Evolutionary conservation across 179 eudicot species (phyloP).

Genomic region (Amaranthus tricolor): DNA sequence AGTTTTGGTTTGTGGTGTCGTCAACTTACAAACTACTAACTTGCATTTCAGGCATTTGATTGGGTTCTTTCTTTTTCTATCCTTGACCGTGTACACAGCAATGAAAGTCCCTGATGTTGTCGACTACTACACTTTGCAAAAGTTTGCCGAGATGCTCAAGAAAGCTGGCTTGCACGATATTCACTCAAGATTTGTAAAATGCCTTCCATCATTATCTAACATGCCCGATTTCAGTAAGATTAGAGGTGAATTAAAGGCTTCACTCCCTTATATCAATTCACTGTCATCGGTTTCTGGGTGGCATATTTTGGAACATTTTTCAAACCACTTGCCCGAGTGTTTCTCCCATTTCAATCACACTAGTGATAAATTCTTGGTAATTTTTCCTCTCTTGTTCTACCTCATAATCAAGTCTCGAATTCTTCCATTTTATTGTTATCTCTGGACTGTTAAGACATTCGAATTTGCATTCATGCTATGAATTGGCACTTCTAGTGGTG

Average conservation of each 20-base stretch:
- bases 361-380: constrained; percentile 36
- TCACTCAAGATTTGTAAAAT: constrained; percentile 30
- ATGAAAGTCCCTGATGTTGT: constrained; percentile 37
- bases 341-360: constrained; percentile 23
- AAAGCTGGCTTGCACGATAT: constrained; percentile 35
- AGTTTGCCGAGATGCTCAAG: constrained; percentile 33
- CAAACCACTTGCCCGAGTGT: constrained; percentile 39
- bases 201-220: constrained; percentile 35
- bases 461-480: background rate
- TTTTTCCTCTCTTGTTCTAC: constrained; percentile 3
- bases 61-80: constrained; percentile 50
- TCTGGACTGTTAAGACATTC: background rate
- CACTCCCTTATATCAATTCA: constrained; percentile 27
- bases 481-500: background rate
- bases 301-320: constrained; percentile 37
- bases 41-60: constrained; percentile 54
- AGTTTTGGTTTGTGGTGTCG: background rate
- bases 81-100: constrained; percentile 50
- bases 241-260: constrained; percentile 31
- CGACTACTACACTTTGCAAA: constrained; percentile 32
- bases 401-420: background rate
- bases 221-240: constrained; percentile 36
- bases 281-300: constrained; percentile 35
- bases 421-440: background rate
- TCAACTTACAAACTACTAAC: constrained; percentile 10